Conservation (phyloP, 2,329 filamentous ascomycete genomes). For the Alternaria panax region DNA sequence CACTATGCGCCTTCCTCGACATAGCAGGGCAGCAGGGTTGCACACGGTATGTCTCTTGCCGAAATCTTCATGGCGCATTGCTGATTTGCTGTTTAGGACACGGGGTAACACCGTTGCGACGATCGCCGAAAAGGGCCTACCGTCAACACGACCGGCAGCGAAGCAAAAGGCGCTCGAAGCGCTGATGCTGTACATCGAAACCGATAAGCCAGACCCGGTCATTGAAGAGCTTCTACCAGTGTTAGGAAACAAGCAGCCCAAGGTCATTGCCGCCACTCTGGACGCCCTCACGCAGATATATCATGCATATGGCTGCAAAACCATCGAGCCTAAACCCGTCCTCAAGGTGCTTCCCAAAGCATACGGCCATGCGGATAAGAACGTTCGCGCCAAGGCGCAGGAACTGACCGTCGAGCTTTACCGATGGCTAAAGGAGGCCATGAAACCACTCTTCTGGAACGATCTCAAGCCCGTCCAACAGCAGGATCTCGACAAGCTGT, state of each 20-base stretch:
- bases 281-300: constrained; percentile 82
- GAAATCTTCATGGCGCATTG: neutral
- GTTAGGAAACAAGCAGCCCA: constrained; percentile 87
- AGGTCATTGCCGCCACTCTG: constrained; percentile 79
- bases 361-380: constrained; percentile 97
- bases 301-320: constrained; percentile 94
- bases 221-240: constrained; percentile 89
- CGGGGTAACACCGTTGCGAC: constrained; percentile 76
- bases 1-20: constrained; percentile 90
- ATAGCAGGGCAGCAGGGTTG: constrained; percentile 83
- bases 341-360: constrained; percentile 88
- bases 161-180: constrained; percentile 89
- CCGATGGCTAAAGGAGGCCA: constrained; percentile 94
- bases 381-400: constrained; percentile 92
- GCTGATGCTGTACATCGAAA: constrained; percentile 85
- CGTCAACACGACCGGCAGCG: constrained; percentile 85
- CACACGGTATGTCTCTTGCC: constrained; percentile 62
- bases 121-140: constrained; percentile 89
- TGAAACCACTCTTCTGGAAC: constrained; percentile 97
- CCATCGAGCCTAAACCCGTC: constrained; percentile 89
- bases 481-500: constrained; percentile 88
- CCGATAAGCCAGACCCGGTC: constrained; percentile 84
- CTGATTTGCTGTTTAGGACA: constrained; percentile 61
- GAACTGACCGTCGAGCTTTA: constrained; percentile 93
- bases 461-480: constrained; percentile 97